Percentiles rank a stretch among this genome's conserved stretches.
phyloP scores from a whole-genome alignment of 345 rosid genomes.

The Carallia pectinifolia region DNA sequence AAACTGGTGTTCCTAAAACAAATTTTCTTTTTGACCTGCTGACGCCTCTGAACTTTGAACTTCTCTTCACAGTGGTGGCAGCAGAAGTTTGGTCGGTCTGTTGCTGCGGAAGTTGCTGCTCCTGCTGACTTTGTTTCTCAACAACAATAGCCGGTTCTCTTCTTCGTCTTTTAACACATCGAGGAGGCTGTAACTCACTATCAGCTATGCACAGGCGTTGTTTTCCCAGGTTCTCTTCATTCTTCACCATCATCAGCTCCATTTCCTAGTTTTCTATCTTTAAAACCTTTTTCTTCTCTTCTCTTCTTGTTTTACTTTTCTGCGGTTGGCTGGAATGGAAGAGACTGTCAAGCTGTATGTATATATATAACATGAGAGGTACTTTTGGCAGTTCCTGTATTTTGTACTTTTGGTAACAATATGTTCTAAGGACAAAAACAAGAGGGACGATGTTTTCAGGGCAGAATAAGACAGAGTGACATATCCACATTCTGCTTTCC shows the following conservation, averaged over 20 bases:
- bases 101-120: conserved; percentile 26
- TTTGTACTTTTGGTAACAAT: conserved; percentile 6
- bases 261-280: conserved; percentile 11
- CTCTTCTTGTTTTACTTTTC: not conserved
- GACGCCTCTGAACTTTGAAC: conserved; percentile 66
- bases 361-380: conserved; percentile 13
- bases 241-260: conserved; percentile 41
- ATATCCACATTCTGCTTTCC: conserved; percentile 9
- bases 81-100: conserved; percentile 30
- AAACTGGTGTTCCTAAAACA: not conserved
- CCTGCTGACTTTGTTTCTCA: conserved; percentile 23
- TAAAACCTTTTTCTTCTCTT: not conserved
- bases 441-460: conserved; percentile 18
- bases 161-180: conserved; percentile 45
- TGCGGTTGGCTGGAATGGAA: not conserved
- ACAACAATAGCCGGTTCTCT: conserved; percentile 32
- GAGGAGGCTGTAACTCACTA: conserved; percentile 13
- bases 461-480: conserved; percentile 5
- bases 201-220: conserved; percentile 18
- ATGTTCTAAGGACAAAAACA: conserved; percentile 1
- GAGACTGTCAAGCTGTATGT: not conserved
- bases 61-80: conserved; percentile 61
- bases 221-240: conserved; percentile 33
- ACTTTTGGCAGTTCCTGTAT: conserved; percentile 1
- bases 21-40: conserved; percentile 41